Evolutionary conservation across 2,329 filamentous ascomycete genomes (phyloP).

Genomic region (Penicillium sp.): DNA sequence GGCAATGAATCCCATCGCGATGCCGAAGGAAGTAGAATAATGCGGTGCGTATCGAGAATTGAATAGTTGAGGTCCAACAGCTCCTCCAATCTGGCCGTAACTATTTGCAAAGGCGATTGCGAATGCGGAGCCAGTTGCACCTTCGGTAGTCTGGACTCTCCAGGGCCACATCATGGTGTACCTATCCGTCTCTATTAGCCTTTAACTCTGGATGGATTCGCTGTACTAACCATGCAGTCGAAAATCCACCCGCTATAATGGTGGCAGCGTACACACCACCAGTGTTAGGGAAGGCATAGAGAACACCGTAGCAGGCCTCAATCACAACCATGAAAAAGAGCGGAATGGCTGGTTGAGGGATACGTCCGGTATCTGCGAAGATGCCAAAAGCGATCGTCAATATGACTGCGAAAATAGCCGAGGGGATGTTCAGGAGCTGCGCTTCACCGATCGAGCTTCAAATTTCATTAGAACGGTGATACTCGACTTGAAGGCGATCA

Average conservation of each 20-base stretch:
- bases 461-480: neutral
- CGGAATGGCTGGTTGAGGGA: neutral
- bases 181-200: neutral
- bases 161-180: neutral
- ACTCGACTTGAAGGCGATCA: neutral
- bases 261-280: neutral
- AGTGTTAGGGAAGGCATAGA: neutral
- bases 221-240: neutral
- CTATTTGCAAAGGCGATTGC: constrained; percentile 24
- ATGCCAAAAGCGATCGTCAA: neutral
- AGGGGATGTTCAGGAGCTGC: neutral
- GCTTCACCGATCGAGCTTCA: neutral
- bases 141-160: neutral
- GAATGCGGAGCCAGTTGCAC: neutral
- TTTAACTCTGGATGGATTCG: no score
- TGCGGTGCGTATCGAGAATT: constrained; percentile 20
- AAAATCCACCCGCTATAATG: neutral
- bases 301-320: neutral
- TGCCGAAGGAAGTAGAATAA: constrained; percentile 18
- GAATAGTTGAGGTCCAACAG: constrained; percentile 20
- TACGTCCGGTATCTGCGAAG: neutral
- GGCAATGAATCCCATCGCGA: constrained; percentile 18
- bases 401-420: neutral
- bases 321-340: neutral
- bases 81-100: constrained; percentile 23